Percentiles rank a stretch among this genome's conserved stretches.
Conservation (phyloP, 305 asterid genomes). For the Fraxinus platypoda region DNA sequence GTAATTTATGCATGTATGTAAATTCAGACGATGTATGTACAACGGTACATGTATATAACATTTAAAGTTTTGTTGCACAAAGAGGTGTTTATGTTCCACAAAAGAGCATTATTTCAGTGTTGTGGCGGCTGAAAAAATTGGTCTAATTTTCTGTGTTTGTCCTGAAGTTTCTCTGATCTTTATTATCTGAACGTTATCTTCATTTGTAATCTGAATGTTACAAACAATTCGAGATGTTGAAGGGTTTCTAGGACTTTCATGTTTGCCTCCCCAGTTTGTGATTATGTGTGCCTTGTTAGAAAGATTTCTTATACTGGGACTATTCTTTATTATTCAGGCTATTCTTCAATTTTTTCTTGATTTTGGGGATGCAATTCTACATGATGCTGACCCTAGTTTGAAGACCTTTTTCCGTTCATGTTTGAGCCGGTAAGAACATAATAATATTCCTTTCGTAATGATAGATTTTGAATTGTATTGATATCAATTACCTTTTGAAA, state of each 20-base stretch:
- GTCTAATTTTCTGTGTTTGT: not conserved
- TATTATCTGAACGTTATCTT: not conserved
- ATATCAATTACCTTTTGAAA: constrained; percentile 8
- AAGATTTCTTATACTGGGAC: constrained; percentile 21
- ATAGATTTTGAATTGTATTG: not conserved
- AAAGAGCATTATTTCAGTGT: not conserved
- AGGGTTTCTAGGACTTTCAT: not conserved
- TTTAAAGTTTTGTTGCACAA: not conserved
- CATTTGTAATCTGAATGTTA: not conserved
- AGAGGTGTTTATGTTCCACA: not conserved
- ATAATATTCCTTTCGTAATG: constrained; percentile 17
- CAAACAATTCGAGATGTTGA: not conserved
- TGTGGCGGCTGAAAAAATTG: not conserved
- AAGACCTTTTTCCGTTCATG: constrained; percentile 79
- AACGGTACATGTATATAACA: not conserved
- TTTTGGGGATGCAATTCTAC: constrained; percentile 76
- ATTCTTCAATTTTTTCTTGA: constrained; percentile 87
- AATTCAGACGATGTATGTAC: not conserved
- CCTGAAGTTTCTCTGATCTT: not conserved
- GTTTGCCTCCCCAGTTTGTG: constrained; percentile 4
- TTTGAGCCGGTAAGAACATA: constrained; percentile 74
- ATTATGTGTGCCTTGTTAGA: constrained; percentile 8
- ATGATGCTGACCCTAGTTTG: constrained; percentile 89
- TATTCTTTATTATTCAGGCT: constrained; percentile 48
- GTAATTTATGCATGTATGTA: not conserved